phyloP scores from a whole-genome alignment of 208 protist species.

The Strigomonas galati region DNA sequence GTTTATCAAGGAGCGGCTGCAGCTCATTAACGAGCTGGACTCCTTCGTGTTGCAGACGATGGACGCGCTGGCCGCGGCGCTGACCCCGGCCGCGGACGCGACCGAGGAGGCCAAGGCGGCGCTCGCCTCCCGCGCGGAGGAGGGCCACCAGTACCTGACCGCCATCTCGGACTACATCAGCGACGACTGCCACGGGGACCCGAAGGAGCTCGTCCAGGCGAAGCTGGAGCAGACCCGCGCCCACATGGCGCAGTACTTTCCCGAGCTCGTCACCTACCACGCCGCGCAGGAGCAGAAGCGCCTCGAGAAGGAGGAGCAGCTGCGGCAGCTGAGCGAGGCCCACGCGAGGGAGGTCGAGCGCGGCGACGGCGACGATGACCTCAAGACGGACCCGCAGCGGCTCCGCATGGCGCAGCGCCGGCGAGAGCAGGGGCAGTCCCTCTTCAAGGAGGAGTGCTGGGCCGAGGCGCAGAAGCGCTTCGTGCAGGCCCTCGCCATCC shows the following conservation, averaged over 20 bases:
- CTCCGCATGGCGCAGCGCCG: slow-evolving; percentile 62
- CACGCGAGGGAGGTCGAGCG: slow-evolving; percentile 39
- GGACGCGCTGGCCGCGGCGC: slow-evolving; percentile 14
- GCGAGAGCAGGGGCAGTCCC: slow-evolving; percentile 59
- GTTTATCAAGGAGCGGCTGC: slow-evolving; percentile 42
- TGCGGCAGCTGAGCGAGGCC: slow-evolving; percentile 42
- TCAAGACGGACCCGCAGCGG: slow-evolving; percentile 78
- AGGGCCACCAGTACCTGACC: slow-evolving; percentile 39
- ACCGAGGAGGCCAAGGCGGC: slow-evolving; percentile 21
- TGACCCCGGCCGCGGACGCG: slow-evolving; percentile 7
- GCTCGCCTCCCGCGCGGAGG: slow-evolving; percentile 23
- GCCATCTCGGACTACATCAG: slow-evolving; percentile 5
- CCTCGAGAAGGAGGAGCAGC: slow-evolving; percentile 43
- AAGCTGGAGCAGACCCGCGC: slow-evolving; percentile 28
- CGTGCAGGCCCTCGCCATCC: slow-evolving; percentile 60
- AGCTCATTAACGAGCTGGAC: slow-evolving; percentile 59
- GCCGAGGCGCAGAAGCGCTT: slow-evolving; percentile 67
- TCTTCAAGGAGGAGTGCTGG: slow-evolving; percentile 75
- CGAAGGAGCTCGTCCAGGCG: slow-evolving; percentile 17
- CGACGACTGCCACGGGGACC: slow-evolving; percentile 30
- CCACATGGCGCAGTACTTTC: slow-evolving; percentile 30
- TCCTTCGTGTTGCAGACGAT: slow-evolving; percentile 56
- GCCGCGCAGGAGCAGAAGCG: slow-evolving; percentile 27
- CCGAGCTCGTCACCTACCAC: slow-evolving; percentile 39
- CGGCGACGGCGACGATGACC: slow-evolving; percentile 6